Evolutionary conservation across 805 yeast genomes (phyloP).

Genomic region (Candida vaughaniae): DNA sequence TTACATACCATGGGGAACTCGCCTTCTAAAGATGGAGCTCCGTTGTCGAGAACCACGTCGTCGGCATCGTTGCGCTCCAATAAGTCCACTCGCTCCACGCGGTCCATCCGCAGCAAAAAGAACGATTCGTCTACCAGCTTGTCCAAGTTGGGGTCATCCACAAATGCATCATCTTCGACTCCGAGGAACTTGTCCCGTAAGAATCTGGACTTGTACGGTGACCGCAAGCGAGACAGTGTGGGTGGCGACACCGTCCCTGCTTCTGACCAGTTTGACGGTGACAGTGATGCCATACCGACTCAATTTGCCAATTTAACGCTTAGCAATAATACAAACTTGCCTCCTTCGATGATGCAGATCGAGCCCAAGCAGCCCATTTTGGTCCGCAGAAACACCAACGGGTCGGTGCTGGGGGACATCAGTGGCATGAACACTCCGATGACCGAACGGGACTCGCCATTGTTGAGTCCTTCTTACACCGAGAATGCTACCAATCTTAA

Average conservation of each 20-base stretch:
- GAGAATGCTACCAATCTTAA: slow-evolving; percentile 1
- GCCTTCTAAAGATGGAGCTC: slow-evolving; percentile 46
- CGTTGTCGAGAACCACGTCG: slow-evolving; percentile 58
- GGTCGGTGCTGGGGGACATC: slow-evolving; percentile 16
- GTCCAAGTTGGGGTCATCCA: slow-evolving; percentile 12
- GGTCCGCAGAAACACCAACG: slow-evolving; percentile 51
- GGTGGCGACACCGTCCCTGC: neutral
- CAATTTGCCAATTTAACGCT: slow-evolving; percentile 10
- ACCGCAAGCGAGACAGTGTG: neutral
- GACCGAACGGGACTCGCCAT: slow-evolving; percentile 1
- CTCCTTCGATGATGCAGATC: slow-evolving; percentile 67
- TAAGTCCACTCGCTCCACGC: slow-evolving; percentile 12
- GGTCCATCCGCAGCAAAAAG: slow-evolving; percentile 8
- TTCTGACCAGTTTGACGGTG: neutral
- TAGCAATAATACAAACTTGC: slow-evolving; percentile 34
- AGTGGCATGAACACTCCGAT: neutral
- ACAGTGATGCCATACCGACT: slow-evolving; percentile 13
- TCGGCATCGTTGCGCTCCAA: slow-evolving; percentile 43
- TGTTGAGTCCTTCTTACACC: slow-evolving; percentile 9
- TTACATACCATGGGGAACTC: slow-evolving; percentile 48
- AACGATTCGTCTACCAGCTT: slow-evolving; percentile 14
- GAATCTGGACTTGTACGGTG: slow-evolving; percentile 16
- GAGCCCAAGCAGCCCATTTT: slow-evolving; percentile 76
- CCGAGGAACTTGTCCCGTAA: slow-evolving; percentile 33
- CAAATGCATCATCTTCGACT: slow-evolving; percentile 11